A percentile compares a stretch with the other conserved stretches of the same genome.
Conservation (phyloP, 306 rosid species). For the Clitoria ternatea region DNA sequence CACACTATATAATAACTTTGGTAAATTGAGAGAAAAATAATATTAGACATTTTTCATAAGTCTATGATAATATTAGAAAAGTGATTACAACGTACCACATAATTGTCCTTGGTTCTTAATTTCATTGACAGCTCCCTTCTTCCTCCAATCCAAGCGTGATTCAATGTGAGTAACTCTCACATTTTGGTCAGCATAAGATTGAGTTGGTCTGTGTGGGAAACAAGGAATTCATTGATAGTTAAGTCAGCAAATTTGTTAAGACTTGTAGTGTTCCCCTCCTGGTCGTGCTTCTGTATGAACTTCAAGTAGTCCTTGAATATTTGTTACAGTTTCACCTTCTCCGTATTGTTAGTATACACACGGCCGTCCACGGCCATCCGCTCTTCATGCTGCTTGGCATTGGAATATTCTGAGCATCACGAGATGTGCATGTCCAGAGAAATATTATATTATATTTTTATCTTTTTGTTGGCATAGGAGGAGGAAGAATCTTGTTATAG, state of each 20-base stretch:
- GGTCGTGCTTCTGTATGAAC: neutral
- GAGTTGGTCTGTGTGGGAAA: neutral
- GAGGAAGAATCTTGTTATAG: too few species aligned
- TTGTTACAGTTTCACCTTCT: neutral
- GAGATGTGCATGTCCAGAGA: neutral
- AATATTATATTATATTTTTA: too few species aligned
- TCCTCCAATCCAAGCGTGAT: constrained; percentile 9
- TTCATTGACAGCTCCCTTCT: neutral
- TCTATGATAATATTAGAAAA: too few species aligned
- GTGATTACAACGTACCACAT: neutral
- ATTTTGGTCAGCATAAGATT: neutral
- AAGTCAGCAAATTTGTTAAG: too few species aligned
- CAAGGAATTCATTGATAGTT: neutral
- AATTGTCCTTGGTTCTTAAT: neutral
- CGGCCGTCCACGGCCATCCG: neutral
- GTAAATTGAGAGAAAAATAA: too few species aligned
- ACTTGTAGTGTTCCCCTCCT: neutral
- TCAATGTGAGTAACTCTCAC: neutral
- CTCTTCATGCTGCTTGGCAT: constrained; percentile 1
- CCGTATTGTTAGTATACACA: neutral
- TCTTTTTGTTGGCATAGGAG: too few species aligned
- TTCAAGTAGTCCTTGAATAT: constrained; percentile 16
- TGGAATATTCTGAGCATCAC: neutral
- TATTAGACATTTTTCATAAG: too few species aligned
- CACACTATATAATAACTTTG: too few species aligned